Evolutionary conservation across 2,329 filamentous ascomycete species (phyloP).

Genomic region (Alternaria novae-zelandiae): DNA sequence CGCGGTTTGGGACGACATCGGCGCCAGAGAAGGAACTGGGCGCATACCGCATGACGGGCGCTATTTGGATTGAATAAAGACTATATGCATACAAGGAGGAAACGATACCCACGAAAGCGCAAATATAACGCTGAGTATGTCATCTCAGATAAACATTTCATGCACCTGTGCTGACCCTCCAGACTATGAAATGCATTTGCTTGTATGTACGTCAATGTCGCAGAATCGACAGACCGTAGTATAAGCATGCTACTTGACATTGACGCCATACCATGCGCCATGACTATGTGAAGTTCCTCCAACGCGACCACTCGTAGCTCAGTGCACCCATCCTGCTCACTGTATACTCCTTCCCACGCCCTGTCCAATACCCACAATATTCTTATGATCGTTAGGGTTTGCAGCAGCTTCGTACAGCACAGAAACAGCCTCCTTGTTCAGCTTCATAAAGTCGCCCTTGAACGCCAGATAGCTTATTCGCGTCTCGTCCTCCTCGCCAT

Average conservation of each 20-base stretch:
- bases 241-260: neutral
- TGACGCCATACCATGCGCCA: neutral
- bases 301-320: neutral
- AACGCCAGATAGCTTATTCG: conserved; percentile 85
- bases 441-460: conserved; percentile 89
- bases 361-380: conserved; percentile 48
- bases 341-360: conserved; percentile 47
- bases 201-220: neutral
- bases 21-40: neutral
- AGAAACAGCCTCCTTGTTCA: conserved; percentile 81
- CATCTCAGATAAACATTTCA: neutral
- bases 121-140: conserved; percentile 29
- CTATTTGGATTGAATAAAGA: neutral
- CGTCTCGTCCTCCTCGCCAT: conserved; percentile 79
- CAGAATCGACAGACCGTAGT: neutral
- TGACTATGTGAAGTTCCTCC: neutral
- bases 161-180: conserved; percentile 17
- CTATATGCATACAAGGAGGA: conserved; percentile 8
- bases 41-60: neutral
- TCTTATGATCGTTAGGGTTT: conserved; percentile 84
- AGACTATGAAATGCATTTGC: conserved; percentile 12
- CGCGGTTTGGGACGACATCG: conserved; percentile 16
- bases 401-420: conserved; percentile 94
- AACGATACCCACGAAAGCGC: conserved; percentile 24
- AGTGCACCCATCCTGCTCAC: conserved; percentile 11